These are phyloP conservation scores for Cryptococcus wingfieldii DNA, from an alignment of 1,284 basidiomycete species.

Conservation along the genomic window DNA sequence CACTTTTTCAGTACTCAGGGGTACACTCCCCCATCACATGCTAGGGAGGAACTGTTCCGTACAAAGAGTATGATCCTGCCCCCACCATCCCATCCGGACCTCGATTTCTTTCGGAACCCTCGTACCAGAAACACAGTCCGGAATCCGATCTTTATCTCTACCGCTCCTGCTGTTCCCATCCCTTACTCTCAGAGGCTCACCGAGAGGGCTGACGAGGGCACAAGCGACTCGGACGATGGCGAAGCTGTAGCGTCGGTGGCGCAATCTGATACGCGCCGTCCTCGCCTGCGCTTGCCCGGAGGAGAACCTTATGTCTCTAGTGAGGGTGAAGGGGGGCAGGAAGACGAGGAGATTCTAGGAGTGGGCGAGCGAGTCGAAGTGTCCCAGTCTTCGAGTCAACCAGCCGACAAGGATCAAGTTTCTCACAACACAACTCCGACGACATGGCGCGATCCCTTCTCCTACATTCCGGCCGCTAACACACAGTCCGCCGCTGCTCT, in stretches of 20 bases:
- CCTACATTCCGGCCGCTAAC: constrained; percentile 3
- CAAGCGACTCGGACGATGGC: constrained; percentile 1
- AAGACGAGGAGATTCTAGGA: neutral
- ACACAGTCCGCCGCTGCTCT: constrained; percentile 2
- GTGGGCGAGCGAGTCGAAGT: too few species aligned
- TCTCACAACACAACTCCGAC: neutral
- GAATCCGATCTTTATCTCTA: neutral
- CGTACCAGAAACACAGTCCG: too few species aligned
- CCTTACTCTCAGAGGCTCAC: neutral
- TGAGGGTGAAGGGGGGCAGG: neutral
- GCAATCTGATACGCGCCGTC: neutral
- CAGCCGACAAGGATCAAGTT: too few species aligned
- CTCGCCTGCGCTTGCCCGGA: neutral
- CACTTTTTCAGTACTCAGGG: neutral
- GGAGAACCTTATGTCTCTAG: neutral
- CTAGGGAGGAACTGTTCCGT: neutral
- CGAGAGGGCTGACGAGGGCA: neutral
- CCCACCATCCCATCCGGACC: neutral
- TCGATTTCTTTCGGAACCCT: constrained; percentile 4
- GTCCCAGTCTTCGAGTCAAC: too few species aligned
- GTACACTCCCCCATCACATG: neutral
- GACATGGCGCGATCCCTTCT: constrained; percentile 4
- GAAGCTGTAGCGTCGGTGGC: neutral
- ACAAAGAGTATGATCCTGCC: neutral
- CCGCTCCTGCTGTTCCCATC: neutral